phyloP scores from a whole-genome alignment of 179 eudicot species.

The Sideroxylon spinosum region DNA sequence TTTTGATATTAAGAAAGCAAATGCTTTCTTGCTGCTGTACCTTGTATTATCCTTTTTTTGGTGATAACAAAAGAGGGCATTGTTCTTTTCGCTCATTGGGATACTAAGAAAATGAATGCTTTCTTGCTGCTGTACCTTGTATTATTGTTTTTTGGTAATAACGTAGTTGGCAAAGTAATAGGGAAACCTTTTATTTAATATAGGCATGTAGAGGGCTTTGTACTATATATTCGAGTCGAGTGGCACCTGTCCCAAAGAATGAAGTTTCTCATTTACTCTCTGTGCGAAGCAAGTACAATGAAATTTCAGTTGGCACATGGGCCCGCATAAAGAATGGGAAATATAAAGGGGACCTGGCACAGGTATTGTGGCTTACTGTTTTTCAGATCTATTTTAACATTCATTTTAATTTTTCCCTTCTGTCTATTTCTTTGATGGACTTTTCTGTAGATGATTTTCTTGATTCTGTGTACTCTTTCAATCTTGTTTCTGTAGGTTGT shows the following conservation, averaged over 20 bases:
- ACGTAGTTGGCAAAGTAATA: not conserved
- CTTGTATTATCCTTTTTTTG: not conserved
- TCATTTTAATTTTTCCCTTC: not conserved
- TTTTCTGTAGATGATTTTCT: not conserved
- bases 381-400: not conserved
- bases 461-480: constrained; percentile 10
- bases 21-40: not conserved
- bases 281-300: constrained; percentile 52
- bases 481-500: constrained; percentile 50
- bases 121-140: not conserved
- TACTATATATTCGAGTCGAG: constrained; percentile 61
- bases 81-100: not conserved
- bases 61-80: not conserved
- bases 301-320: constrained; percentile 71
- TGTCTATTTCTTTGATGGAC: not conserved
- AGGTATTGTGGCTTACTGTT: constrained; percentile 37
- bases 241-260: constrained; percentile 52
- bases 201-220: constrained; percentile 83
- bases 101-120: not conserved
- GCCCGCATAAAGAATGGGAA: constrained; percentile 84
- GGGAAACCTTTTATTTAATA: constrained; percentile 1
- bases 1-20: not conserved
- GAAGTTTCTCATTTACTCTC: constrained; percentile 65
- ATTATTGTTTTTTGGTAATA: not conserved
- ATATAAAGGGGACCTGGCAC: constrained; percentile 84